These are phyloP conservation scores for Alternaria arborescens DNA, from an alignment of 2,329 filamentous ascomycete genomes.

Conservation along the genomic window DNA sequence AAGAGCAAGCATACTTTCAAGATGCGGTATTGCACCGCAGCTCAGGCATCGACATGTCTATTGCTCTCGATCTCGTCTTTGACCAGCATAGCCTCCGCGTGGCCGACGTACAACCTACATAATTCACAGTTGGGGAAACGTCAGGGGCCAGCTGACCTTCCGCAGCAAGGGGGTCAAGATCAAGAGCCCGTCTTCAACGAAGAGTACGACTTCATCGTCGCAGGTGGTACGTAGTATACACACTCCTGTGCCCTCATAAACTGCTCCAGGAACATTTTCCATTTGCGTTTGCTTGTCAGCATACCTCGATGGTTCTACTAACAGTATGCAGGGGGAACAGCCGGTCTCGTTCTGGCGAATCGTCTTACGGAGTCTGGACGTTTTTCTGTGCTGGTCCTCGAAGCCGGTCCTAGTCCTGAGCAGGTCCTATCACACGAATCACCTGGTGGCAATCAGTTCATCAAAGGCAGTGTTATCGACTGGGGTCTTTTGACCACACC, in stretches of 20 bases:
- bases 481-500: conserved; percentile 41
- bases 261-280: too few relatives aligned
- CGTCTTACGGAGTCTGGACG: conserved; percentile 34
- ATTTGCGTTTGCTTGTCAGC: fast-evolving
- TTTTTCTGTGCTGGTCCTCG: conserved; percentile 43
- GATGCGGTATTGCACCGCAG: conserved; percentile 16
- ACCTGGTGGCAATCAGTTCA: conserved; percentile 40
- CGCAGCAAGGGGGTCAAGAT: conserved; percentile 12
- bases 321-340: conserved; percentile 29
- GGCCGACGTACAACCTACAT: conserved; percentile 26
- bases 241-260: too few relatives aligned
- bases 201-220: conserved; percentile 32
- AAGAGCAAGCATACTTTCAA: background rate
- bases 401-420: conserved; percentile 44
- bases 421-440: conserved; percentile 40
- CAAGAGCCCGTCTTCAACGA: conserved; percentile 22
- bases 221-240: conserved; percentile 21
- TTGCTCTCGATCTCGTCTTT: conserved; percentile 19
- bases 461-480: conserved; percentile 40
- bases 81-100: conserved; percentile 15
- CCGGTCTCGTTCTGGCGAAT: conserved; percentile 37
- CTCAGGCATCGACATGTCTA: conserved; percentile 9
- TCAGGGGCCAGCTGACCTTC: conserved; percentile 15
- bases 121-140: conserved; percentile 24
- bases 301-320: background rate